A percentile compares a stretch with the other conserved stretches of the same genome.
Evolutionary conservation across 305 asterid genomes (phyloP).

Genomic region (Rubia occidens): DNA sequence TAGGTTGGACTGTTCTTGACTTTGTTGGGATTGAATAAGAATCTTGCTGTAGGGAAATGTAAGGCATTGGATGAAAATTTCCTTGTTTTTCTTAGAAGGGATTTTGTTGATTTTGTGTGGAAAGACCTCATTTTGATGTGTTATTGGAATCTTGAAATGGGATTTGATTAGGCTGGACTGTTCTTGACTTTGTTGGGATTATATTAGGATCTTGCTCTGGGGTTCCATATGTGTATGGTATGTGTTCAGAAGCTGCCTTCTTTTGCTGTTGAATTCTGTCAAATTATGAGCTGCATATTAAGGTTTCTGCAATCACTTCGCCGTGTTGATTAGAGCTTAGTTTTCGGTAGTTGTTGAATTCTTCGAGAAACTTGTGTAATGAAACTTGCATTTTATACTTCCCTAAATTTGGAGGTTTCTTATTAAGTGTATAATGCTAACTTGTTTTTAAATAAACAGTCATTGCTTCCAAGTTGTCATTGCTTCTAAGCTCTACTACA

Average conservation of each 20-base stretch:
- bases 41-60: not conserved
- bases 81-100: not conserved
- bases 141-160: not conserved
- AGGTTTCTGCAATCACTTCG: not conserved
- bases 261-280: not conserved
- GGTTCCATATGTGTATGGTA: not conserved
- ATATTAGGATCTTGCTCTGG: not conserved
- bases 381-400: not conserved
- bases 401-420: not conserved
- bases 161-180: not conserved
- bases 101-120: not conserved
- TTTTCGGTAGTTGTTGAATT: not conserved
- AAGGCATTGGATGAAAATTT: not conserved
- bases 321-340: not conserved
- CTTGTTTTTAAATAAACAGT: not conserved
- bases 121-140: not conserved
- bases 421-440: not conserved
- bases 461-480: not conserved
- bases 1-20: not conserved
- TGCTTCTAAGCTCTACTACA: not conserved
- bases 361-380: not conserved
- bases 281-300: not conserved
- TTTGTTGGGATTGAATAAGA: not conserved
- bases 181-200: not conserved
- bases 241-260: not conserved